Base-by-base conservation (phyloP, 345 rosid genomes). In the Gossypium turneri region DNA sequence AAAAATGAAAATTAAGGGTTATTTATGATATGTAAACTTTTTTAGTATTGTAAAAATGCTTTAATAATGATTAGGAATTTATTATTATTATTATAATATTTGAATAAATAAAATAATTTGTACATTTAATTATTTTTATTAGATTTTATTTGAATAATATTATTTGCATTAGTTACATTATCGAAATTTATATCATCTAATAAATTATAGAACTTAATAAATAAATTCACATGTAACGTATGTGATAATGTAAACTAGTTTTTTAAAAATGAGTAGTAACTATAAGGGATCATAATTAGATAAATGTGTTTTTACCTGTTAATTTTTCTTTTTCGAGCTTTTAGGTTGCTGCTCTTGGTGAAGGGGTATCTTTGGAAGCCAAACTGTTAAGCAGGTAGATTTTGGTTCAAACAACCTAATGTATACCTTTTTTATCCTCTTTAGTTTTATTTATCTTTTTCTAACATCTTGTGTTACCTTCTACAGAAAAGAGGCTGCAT, bases 291-390 rank as follows among this genome's bases (percentile, higher is more conserved):
- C 12, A 24, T 45, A 1, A 43, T 72, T 4, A 44, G 22, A 58
- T 72, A 59, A 43, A 38, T 25, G 10, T 34, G 29, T 34, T 51
- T 70, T 47, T 5, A 44, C 53, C 55, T 38, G 43, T 34, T 38
- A 67, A 13, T 70, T 62, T 69, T 4, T 24, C 67, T 53, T 56
- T 57, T 25, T 73, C 76, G 77, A 59, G 29, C 67, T 76, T 52
- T 62, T 81, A 96, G 99, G 99, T 93, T 51, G 90, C 95, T 76
- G 78, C 97, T 75, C 85, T 96, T 75, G 98, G 99, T 63, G 98
- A 96, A 86, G 98, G 98, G 71, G 95, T 88, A 64, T 96, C 99
- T 24, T 80, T 96, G 73, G 98, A 96, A 87, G 97, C 99, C 70
- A 96, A 96, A 86, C 82, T 93, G 70, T 81, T 96, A 75, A 93